Base-by-base conservation (phyloP, 2,329 filamentous ascomycete genomes). In the Botrytis fabae region DNA sequence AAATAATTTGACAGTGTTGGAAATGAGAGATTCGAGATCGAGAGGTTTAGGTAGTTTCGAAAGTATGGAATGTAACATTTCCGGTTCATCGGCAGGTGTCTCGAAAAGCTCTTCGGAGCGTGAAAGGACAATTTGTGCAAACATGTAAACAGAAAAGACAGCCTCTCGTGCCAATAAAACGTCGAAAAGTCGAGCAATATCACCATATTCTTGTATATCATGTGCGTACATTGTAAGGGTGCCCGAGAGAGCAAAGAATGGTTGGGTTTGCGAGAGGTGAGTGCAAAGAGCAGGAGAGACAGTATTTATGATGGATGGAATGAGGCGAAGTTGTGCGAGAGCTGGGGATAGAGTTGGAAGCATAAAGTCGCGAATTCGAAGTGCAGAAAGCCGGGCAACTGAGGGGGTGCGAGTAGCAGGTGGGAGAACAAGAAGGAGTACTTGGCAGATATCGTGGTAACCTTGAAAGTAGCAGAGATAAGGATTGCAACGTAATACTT, bases 341-440 rank as follows among this genome's bases (percentile, higher is more conserved):
- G 95, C 93, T 4, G 94, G 93, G 22, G 89, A 86, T 62, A 99
- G 89, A 59, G 90, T 93, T 14, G 95, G 95, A 18, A 99, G 89
- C 96, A 99, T 98, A 82, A 98, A 99, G 83, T 99, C 96, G 75
- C 96, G 90, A 80, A 99, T 98, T 70, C 94, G 92, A 62, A 98
- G 88, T 46, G 95, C 86, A 4, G 95, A 97, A 73, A 99, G 89
- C n/a, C 93, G 92, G 48, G 92, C 87, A 46, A 97, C 89, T 25
- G 91, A 89, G 10, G 85, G 82, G 28, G 87, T 85, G 25, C 93
- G 91, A 71, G 85, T 81, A 35, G 85, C 80, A 16, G 89, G 84
- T 0, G 91, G 91, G 6, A 99, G 86, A 18, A 98, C 95, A 22
- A 99, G 88, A 59, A 98, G 88, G 74, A 99, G 87, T 38, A 99